Base-by-base conservation (phyloP, 768 basidiomycete genomes). In the Royoungia palumana region DNA sequence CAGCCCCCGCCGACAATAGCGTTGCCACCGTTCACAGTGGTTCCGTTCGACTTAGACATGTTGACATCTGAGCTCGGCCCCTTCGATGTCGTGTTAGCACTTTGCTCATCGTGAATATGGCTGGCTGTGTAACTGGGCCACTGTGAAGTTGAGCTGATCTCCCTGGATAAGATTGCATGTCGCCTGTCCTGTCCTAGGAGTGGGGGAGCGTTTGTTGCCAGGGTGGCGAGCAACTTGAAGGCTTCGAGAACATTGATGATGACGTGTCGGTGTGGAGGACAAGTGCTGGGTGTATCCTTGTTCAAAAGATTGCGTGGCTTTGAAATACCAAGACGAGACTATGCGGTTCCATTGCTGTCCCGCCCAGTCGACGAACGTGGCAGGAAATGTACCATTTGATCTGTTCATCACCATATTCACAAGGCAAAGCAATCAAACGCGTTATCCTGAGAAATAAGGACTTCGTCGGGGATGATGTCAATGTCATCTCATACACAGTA, bases 401-500 rank as follows among this genome's bases (percentile, higher is more conserved):
- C 82, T 79, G 64, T 85, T 86, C 62, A 93, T 65, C 3, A 91
- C 83, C 72, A 90, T 73, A 60, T 94, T 83, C 9, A 93, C 62
- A 0, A 84, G 3, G 87, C 72, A 63, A 95, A 95, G 53, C 80
- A 80, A 6, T 78, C 76, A 49, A 91, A 84, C 0, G 91, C 81
- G 6, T 82, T 82, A 5, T 70, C 67, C 41, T 76, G 68, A 53
- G 78, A 80, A 19, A 65, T 61, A 9, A 81, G 68, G 6, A 96
- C 60, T 57, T 89, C 85, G 20, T 76, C 58, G 0, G 94, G 94
- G 40, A 92, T 72, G 59, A 97, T 93, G 16, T 82, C 87, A 44
- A 97, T 93, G 16, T 82, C 87, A 44, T 77, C 83, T 94, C 93
- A 96, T 41, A 86, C 73, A 0, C 94, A 89, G 64, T 91, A 92